A percentile compares a stretch with the other conserved stretches of the same genome.
Conservation (phyloP, 73 alveolate species). For the Paramecium sexaurelia region DNA sequence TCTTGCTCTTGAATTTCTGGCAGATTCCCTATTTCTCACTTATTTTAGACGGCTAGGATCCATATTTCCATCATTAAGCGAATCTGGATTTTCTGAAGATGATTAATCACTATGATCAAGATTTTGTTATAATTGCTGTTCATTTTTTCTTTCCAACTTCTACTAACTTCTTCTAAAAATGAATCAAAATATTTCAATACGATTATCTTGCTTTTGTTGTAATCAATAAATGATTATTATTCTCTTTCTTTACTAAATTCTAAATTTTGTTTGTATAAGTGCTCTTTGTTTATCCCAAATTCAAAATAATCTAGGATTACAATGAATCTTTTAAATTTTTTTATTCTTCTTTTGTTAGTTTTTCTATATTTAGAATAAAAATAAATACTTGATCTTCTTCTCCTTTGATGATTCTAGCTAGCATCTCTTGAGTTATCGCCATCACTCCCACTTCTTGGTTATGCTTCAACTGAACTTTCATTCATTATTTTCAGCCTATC, state of each 20-base stretch:
- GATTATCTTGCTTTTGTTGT: neutral
- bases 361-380: neutral
- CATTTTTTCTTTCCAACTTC: constrained; percentile 1
- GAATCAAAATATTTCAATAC: constrained; percentile 7
- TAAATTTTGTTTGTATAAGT: neutral
- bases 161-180: constrained; percentile 1
- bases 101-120: neutral
- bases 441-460: constrained; percentile 24
- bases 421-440: neutral
- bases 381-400: neutral
- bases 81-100: neutral
- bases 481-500: neutral
- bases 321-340: neutral
- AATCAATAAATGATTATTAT: neutral
- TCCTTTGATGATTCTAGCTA: neutral
- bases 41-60: constrained; percentile 41
- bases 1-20: constrained; percentile 68
- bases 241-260: neutral
- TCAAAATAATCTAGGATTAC: neutral
- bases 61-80: neutral
- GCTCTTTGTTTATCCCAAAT: neutral
- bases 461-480: neutral
- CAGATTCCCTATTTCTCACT: constrained; percentile 63
- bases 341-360: neutral
- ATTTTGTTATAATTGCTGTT: neutral